Conservation (phyloP, 2,329 filamentous ascomycete genomes). For the Cladosporium sp. region DNA sequence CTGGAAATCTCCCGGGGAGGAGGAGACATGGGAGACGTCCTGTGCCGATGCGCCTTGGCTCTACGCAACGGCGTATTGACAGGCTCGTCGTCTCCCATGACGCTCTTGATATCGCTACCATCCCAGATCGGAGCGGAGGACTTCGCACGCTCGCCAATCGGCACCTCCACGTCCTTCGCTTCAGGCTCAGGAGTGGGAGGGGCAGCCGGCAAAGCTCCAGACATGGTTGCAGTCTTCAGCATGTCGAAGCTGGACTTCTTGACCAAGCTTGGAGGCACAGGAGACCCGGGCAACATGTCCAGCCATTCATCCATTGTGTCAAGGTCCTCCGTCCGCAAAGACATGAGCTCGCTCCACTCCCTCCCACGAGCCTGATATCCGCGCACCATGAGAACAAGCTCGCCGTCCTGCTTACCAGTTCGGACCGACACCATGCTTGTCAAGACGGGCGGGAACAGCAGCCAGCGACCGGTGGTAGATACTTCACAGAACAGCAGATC, state of each 20-base stretch:
- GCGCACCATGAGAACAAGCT: slow-evolving; percentile 82
- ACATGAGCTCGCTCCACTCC: slow-evolving; percentile 80
- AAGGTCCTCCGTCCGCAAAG: slow-evolving; percentile 68
- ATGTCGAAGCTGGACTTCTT: slow-evolving; percentile 48
- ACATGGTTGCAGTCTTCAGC: slow-evolving; percentile 24
- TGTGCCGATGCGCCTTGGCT: slow-evolving; percentile 22
- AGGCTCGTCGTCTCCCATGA: slow-evolving; percentile 17
- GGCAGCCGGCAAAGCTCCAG: slow-evolving; percentile 18
- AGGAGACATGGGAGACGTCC: slow-evolving; percentile 14
- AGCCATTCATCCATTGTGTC: slow-evolving; percentile 81
- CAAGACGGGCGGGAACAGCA: slow-evolving; percentile 86
- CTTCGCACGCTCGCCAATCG: slow-evolving; percentile 53
- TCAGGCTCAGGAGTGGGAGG: slow-evolving; percentile 18
- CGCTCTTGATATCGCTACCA: slow-evolving; percentile 33
- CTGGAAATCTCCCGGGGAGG: background rate
- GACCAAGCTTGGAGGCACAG: slow-evolving; percentile 51
- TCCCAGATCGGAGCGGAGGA: slow-evolving; percentile 42
- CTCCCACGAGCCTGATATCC: slow-evolving; percentile 55
- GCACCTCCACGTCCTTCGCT: slow-evolving; percentile 52
- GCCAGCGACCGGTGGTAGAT: slow-evolving; percentile 69
- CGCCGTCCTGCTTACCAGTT: slow-evolving; percentile 61
- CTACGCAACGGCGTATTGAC: slow-evolving; percentile 14
- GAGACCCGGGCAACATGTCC: slow-evolving; percentile 66
- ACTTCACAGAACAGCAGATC: slow-evolving; percentile 91
- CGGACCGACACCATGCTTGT: slow-evolving; percentile 70